Evolutionary conservation across 2,329 filamentous ascomycete species (phyloP), one percentile per base, ranked within the genome.

Genomic region (Cercospora sp.): DNA sequence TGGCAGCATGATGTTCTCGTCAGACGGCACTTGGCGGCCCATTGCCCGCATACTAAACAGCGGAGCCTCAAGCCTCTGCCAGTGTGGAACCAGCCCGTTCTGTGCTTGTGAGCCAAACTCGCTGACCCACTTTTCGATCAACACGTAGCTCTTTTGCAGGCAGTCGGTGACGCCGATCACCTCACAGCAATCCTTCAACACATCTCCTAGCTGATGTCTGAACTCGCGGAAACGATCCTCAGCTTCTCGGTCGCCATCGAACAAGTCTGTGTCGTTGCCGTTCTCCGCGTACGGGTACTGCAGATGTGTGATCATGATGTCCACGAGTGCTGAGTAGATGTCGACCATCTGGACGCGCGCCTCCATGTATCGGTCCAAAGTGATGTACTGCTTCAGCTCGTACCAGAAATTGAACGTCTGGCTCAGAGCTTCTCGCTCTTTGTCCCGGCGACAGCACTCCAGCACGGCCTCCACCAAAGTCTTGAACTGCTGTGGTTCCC

Each of bases 401-500:
- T 96, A 98, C 95, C 95, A 99, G 82, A 99, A 98, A 73, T 89
- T 89, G 81, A 99, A 99, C 0, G 96, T 99, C 75, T 95, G 89
- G 64, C 93, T 92, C 71, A 99, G 93, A 4, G 94, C 93, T 73
- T 99, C 95, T 69, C 91, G 89, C 64, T 97, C 94, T 78, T 89
- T 89, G 79, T 99, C 95, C 73, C 91, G 87, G 10, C 91, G 88
- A 69, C 92, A 94, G 76, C 93, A 97, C 81, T 98, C 94, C n/a
- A 98, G 85, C 16, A 99, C 89, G 6, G 91, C 89, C 75, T 97
- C 93, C 10, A 99, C 94, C 5, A 99, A 84, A 10, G 88, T 88
- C 45, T 91, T 87, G 82, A 98, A 98, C 61, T 94, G 88, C 13
- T 82, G 80, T 0, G 95, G 93, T 75, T 97, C 86, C 60, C 95